Evolutionary conservation across 2,329 filamentous ascomycete species (phyloP).

Genomic region (Xylariaceae sp.): DNA sequence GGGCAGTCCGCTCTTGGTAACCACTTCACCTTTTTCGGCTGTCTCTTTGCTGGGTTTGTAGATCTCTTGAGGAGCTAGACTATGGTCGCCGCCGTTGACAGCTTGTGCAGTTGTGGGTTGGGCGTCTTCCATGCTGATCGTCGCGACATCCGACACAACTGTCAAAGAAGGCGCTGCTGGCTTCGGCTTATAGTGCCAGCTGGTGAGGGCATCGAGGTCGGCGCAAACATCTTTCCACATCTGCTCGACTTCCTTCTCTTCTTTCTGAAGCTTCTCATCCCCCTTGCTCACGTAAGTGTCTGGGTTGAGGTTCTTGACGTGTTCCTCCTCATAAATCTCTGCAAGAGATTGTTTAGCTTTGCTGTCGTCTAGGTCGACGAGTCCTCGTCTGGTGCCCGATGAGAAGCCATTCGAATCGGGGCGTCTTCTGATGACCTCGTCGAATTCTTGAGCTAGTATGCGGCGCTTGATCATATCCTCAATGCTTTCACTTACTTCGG

Average conservation of each 20-base stretch:
- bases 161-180: slow-evolving; percentile 79
- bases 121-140: slow-evolving; percentile 92
- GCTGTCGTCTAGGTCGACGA: slow-evolving; percentile 80
- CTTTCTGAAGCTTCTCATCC: slow-evolving; percentile 79
- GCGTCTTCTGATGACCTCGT: slow-evolving; percentile 82
- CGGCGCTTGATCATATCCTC: slow-evolving; percentile 93
- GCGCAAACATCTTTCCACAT: slow-evolving; percentile 82
- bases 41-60: slow-evolving; percentile 77
- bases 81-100: slow-evolving; percentile 67
- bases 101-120: slow-evolving; percentile 81
- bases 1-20: slow-evolving; percentile 75
- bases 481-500: slow-evolving; percentile 86
- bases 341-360: slow-evolving; percentile 88
- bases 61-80: slow-evolving; percentile 91
- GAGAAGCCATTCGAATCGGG: slow-evolving; percentile 72
- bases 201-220: slow-evolving; percentile 85
- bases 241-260: slow-evolving; percentile 79
- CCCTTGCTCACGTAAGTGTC: slow-evolving; percentile 77
- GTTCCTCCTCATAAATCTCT: slow-evolving; percentile 92
- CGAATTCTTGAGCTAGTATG: slow-evolving; percentile 87
- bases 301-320: slow-evolving; percentile 76
- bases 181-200: slow-evolving; percentile 95
- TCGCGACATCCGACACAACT: slow-evolving; percentile 88
- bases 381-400: slow-evolving; percentile 64
- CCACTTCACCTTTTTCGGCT: slow-evolving; percentile 68